phyloP scores from a whole-genome alignment of 495 filamentous ascomycete species.

The Tuber magnatum region DNA sequence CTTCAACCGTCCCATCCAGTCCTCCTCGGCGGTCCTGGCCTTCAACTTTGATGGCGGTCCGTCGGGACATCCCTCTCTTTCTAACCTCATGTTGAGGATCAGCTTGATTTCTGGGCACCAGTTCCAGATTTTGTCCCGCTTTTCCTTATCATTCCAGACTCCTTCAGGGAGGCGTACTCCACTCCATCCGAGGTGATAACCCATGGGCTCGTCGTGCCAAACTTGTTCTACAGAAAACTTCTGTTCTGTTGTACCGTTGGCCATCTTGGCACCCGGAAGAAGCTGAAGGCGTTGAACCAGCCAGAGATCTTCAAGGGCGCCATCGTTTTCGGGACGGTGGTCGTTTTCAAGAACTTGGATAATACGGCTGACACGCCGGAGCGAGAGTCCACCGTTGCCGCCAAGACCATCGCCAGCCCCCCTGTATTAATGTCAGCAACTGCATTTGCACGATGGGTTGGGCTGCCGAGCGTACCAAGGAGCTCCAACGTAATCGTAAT shows the following conservation, averaged over 20 bases:
- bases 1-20: background rate
- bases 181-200: conserved; percentile 49
- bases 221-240: conserved; percentile 48
- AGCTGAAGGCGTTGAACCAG: conserved; percentile 46
- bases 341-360: conserved; percentile 47
- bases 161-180: conserved; percentile 42
- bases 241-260: conserved; percentile 45
- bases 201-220: conserved; percentile 50
- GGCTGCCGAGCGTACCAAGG: conserved; percentile 43
- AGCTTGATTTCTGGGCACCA: conserved; percentile 53
- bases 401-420: conserved; percentile 40
- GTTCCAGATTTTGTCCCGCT: conserved; percentile 47
- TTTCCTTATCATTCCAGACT: conserved; percentile 45
- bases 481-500: conserved; percentile 51
- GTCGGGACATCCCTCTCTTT: conserved; percentile 44
- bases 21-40: background rate
- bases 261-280: conserved; percentile 44
- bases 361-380: conserved; percentile 47
- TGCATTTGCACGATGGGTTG: background rate
- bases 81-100: conserved; percentile 49
- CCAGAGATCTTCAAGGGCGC: conserved; percentile 50
- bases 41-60: conserved; percentile 1
- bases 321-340: conserved; percentile 37
- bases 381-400: conserved; percentile 49
- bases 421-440: conserved; percentile 19